phyloP scores from a whole-genome alignment of 495 filamentous ascomycete genomes.

The Penicillium tannophilum region DNA sequence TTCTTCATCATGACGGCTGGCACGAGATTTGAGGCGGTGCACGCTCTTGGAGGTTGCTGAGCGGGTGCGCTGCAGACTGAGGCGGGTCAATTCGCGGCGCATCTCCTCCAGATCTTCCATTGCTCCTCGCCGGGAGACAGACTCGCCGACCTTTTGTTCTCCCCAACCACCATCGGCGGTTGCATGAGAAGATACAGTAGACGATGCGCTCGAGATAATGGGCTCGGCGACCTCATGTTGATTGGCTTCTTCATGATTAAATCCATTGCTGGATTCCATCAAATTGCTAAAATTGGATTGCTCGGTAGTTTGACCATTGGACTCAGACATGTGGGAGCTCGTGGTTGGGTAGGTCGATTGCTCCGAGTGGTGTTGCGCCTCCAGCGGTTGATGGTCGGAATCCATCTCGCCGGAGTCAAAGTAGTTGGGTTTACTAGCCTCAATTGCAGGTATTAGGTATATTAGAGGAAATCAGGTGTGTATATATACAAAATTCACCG shows the following conservation, averaged over 20 bases:
- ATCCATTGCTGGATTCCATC: conserved; percentile 10
- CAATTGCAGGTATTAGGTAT: conserved; percentile 19
- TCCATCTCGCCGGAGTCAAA: conserved; percentile 27
- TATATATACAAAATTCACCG: conserved; percentile 19
- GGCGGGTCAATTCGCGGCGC: conserved; percentile 61
- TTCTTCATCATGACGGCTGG: conserved; percentile 39
- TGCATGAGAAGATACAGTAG: conserved; percentile 22
- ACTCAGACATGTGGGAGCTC: not conserved
- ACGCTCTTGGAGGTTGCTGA: conserved; percentile 31
- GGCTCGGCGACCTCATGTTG: conserved; percentile 6
- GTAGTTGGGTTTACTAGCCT: conserved; percentile 13
- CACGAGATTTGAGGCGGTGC: conserved; percentile 27
- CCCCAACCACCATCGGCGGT: conserved; percentile 69
- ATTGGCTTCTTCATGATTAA: conserved; percentile 8
- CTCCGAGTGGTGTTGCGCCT: conserved; percentile 17
- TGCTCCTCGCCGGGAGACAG: conserved; percentile 61
- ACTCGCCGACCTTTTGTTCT: conserved; percentile 66
- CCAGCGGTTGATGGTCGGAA: conserved; percentile 19
- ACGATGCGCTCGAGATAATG: conserved; percentile 19
- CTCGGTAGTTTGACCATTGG: not conserved
- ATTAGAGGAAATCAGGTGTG: conserved; percentile 9
- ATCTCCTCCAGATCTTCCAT: conserved; percentile 75
- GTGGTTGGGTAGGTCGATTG: conserved; percentile 6
- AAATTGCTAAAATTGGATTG: not conserved
- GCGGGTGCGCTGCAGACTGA: conserved; percentile 55